A percentile compares a stretch with the other conserved stretches of the same genome.
Evolutionary conservation across 305 asterid species (phyloP).

Genomic region (Fraxinus paxiana): DNA sequence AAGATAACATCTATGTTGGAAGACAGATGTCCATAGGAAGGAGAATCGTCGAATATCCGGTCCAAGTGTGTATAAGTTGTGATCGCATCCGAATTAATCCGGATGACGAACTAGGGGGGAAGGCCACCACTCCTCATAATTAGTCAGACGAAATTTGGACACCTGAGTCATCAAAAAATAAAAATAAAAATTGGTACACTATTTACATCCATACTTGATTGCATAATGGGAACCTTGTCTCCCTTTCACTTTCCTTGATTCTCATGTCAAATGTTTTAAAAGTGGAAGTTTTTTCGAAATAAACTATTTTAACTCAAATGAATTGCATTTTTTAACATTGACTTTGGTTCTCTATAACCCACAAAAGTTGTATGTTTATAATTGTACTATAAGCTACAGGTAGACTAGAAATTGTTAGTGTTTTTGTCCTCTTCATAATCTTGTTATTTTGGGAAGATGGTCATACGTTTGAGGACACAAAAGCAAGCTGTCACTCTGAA

Average conservation of each 20-base stretch:
- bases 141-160: too few relatives aligned
- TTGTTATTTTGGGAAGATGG: slow-evolving; percentile 27
- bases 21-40: too few relatives aligned
- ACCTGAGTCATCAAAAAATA: too few relatives aligned
- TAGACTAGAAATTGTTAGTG: slow-evolving; percentile 23
- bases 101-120: too few relatives aligned
- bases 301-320: background rate
- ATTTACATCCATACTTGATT: background rate
- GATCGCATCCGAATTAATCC: too few relatives aligned
- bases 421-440: slow-evolving; percentile 33
- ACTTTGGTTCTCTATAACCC: slow-evolving; percentile 18
- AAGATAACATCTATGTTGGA: too few relatives aligned
- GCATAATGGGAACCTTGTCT: background rate
- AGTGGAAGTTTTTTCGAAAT: background rate
- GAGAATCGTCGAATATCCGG: too few relatives aligned
- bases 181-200: background rate
- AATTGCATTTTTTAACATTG: background rate
- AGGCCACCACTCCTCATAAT: too few relatives aligned
- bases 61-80: too few relatives aligned
- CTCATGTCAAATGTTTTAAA: background rate
- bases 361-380: background rate
- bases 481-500: slow-evolving; percentile 40
- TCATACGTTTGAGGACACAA: slow-evolving; percentile 33
- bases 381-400: slow-evolving; percentile 2
- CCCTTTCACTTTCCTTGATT: background rate